phyloP scores from a whole-genome alignment of 1,284 basidiomycete species.

The Sporisorium iseilematis-ciliati region DNA sequence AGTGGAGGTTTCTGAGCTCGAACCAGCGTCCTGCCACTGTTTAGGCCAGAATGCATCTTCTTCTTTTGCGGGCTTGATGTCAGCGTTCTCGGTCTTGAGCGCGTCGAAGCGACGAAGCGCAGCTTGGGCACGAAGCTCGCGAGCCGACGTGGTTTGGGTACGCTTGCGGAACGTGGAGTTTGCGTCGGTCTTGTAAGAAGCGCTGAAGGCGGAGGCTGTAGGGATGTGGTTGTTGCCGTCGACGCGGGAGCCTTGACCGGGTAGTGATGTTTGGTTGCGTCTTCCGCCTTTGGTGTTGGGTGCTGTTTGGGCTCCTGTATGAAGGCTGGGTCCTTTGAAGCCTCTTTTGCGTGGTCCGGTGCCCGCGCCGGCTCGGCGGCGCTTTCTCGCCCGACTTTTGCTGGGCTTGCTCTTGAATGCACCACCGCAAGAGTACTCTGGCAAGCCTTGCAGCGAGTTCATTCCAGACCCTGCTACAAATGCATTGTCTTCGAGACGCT shows the following conservation, averaged over 20 bases:
- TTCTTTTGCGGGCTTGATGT: not conserved
- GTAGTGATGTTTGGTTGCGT: slow-evolving; percentile 30
- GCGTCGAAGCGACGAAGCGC: slow-evolving; percentile 33
- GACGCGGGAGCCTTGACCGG: slow-evolving; percentile 51
- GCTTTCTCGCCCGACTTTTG: slow-evolving; percentile 22
- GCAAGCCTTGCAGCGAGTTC: slow-evolving; percentile 40
- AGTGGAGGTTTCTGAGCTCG: slow-evolving; percentile 1
- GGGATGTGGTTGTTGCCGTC: slow-evolving; percentile 52
- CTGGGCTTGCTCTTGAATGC: slow-evolving; percentile 43
- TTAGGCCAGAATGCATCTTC: slow-evolving; percentile 14
- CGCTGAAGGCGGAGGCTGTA: slow-evolving; percentile 31
- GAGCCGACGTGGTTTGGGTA: slow-evolving; percentile 33
- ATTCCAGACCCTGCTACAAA: slow-evolving; percentile 47
- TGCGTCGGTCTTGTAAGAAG: slow-evolving; percentile 50
- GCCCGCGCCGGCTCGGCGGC: slow-evolving; percentile 17
- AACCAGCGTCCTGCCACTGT: not conserved
- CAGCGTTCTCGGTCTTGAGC: slow-evolving; percentile 10
- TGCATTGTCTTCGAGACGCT: slow-evolving; percentile 44
- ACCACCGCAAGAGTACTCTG: slow-evolving; percentile 57
- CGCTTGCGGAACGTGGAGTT: slow-evolving; percentile 62
- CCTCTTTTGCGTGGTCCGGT: slow-evolving; percentile 22
- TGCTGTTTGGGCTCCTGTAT: slow-evolving; percentile 59
- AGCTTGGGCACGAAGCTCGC: slow-evolving; percentile 50
- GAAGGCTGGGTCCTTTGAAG: slow-evolving; percentile 52
- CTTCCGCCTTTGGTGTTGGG: slow-evolving; percentile 46